Percentiles rank a stretch among this genome's conserved stretches.
phyloP scores from a whole-genome alignment of 1,284 basidiomycete species.

The Tilletia setariae region DNA sequence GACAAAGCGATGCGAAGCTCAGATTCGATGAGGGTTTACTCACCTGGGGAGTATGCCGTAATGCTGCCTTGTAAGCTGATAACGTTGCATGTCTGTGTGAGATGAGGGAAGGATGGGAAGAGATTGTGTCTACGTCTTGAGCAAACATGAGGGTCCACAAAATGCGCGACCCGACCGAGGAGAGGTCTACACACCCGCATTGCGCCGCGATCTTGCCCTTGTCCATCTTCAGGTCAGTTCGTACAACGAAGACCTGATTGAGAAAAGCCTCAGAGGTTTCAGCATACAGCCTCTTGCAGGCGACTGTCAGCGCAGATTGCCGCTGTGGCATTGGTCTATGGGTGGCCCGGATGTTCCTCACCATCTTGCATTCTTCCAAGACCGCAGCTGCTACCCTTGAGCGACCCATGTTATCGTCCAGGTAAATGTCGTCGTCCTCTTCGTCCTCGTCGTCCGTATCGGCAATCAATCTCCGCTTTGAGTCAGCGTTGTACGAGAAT shows the following conservation, averaged over 20 bases:
- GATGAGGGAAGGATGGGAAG: neutral
- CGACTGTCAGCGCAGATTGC: no score
- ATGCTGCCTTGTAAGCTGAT: constrained; percentile 43
- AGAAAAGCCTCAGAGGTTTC: neutral
- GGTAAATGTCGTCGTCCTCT: constrained; percentile 23
- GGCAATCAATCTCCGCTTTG: neutral
- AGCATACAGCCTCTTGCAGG: neutral
- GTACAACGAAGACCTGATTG: constrained; percentile 37
- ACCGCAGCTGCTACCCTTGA: constrained; percentile 18
- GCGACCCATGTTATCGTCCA: constrained; percentile 25
- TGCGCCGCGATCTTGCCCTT: constrained; percentile 54
- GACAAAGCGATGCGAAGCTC: neutral
- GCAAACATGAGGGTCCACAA: neutral
- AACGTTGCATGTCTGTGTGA: constrained; percentile 43
- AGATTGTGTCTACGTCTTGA: neutral
- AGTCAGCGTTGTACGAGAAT: constrained; percentile 33
- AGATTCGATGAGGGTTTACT: neutral
- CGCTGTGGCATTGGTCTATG: no score
- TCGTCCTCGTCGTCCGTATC: constrained; percentile 13
- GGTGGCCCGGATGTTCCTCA: no score
- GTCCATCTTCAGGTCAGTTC: constrained; percentile 54
- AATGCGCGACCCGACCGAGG: neutral
- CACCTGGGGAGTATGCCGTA: constrained; percentile 24
- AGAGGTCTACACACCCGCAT: constrained; percentile 33
- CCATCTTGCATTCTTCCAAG: constrained; percentile 51